Conservation (phyloP, 1,284 basidiomycete genomes). For the Tranzscheliella williamsii region DNA sequence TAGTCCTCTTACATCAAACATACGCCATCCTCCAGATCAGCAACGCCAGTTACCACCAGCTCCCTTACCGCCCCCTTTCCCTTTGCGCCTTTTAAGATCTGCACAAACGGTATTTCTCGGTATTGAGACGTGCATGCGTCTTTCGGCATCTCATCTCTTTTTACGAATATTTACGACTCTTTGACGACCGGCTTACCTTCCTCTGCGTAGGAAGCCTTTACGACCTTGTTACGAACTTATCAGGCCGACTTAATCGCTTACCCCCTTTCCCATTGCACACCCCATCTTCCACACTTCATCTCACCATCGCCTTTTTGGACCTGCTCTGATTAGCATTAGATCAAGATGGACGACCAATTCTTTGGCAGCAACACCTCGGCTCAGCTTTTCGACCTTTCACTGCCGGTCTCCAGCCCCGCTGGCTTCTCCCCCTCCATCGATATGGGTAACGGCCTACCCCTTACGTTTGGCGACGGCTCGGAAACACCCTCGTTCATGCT, state of each 20-base stretch:
- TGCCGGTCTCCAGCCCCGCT: conserved; percentile 17
- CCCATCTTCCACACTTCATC: not conserved
- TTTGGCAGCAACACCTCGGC: conserved; percentile 28
- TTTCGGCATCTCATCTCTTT: not conserved
- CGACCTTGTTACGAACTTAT: conserved; percentile 31
- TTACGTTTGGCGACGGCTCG: conserved; percentile 27
- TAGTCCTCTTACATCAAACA: no score
- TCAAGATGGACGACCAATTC: conserved; percentile 39
- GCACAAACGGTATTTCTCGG: no score
- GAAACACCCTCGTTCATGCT: conserved; percentile 32
- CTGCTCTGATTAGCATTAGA: not conserved
- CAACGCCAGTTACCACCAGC: no score
- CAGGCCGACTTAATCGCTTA: not conserved
- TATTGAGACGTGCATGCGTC: not conserved
- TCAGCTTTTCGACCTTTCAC: conserved; percentile 29
- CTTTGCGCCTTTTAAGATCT: no score
- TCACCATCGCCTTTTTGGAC: conserved; percentile 1
- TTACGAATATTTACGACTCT: not conserved
- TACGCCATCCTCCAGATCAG: no score
- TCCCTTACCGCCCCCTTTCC: no score
- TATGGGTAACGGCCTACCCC: conserved; percentile 16
- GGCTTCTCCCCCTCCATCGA: conserved; percentile 40
- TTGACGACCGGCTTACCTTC: conserved; percentile 6
- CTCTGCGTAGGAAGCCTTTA: conserved; percentile 14
- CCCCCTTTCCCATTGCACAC: not conserved